Base-by-base conservation (phyloP, 371 early-diverging fungal genomes). In the Mortierella sp. region DNA sequence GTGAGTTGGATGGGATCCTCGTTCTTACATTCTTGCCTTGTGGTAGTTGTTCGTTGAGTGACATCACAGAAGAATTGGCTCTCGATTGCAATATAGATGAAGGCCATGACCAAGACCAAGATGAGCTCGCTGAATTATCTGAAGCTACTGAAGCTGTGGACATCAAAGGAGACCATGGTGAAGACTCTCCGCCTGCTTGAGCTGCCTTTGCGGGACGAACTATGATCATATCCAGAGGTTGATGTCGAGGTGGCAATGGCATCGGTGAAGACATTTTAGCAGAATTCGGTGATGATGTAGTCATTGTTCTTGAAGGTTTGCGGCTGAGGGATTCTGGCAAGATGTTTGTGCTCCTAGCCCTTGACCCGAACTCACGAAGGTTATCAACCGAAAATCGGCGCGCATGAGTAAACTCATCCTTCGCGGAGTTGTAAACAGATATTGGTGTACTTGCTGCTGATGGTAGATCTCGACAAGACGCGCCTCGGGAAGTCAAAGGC, bases 91-190 rank as follows among this genome's bases (percentile, higher is more conserved):
- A 26, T 10, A 62, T 35, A 18, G 73, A 73, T 24, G 66, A 43
- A 2, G 73, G 66, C 40, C 59, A 62, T 16, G 66, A 66, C 70
- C 78, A 73, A 14, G 70, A 62, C 73, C 73, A 78, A 9, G 70
- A 69, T 4, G 73, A 73, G 26, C 35, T 22, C 14, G 49, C 32
- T 16, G 66, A 64, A 5, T 35, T 26, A n/a, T 45, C 26, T 8
- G 72, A 59, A 11, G 57, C 32, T 5, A 22, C 11, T 3, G 77
- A 76, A 24, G 49, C 18, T 1, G 57, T 43, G 0, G 71, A 54
- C 3, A 62, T 60, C n/a, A 63, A 54, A 12, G 72, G 49, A 5
- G 66, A 49, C 66, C 69, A 65, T 5, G 68, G 66, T 22, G 72
- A 72, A 12, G 40, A 28, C 18, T 49, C 20, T 14, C 32, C 62